Base-by-base conservation (phyloP, 352 stramenopile genomes). In the Phytophthora boehmeriae region DNA sequence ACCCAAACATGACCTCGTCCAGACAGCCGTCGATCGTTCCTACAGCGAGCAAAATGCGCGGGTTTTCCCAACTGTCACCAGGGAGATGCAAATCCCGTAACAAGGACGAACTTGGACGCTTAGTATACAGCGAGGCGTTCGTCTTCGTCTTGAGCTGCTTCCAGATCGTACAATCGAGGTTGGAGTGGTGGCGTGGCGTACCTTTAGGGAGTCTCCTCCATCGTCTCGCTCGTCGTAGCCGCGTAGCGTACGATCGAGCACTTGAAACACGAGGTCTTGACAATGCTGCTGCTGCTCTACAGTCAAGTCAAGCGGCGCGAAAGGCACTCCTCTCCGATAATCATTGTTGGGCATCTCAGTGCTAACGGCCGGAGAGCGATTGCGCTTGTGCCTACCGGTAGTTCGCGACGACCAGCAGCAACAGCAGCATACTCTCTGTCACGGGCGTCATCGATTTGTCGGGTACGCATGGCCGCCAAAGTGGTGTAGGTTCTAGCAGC, bases 201-300 rank as follows among this genome's bases (percentile, higher is more conserved):
- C 22, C 17, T 30, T 19, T 16, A 16, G n/a, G 28, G 23, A 4
- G 39, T 49, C 38, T 42, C 19, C 42, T 10, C 25, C 16, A n/a
- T 57, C 35, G 50, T 48, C 39, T 14, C 52, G 20, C 30, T 64
- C 36, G 27, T 64, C 56, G 38, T 64, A 64, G 46, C 27, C 52
- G 48, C 57, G 57, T 17, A 59, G 39, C 8, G 49, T 59, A 34
- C 58, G 49, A 27, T 66, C 58, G 9, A 65, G 57, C 57, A 65
- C 28, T 17, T 65, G 57, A 20, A 59, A 50, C 9, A 34, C 38
- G 19, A 52, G 10, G 20, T 61, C 54, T 4, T 43, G 44, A 14
- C 44, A 54, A 5, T 42, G 44, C 22, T 48, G 44, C 10, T 48
- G n/a, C 43, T 62, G 32, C n/a, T 23, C 34, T 6, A n/a, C 17